Evolutionary conservation across 2,329 filamentous ascomycete genomes (phyloP).

Genomic region (Chrysosphaeria jannelii): DNA sequence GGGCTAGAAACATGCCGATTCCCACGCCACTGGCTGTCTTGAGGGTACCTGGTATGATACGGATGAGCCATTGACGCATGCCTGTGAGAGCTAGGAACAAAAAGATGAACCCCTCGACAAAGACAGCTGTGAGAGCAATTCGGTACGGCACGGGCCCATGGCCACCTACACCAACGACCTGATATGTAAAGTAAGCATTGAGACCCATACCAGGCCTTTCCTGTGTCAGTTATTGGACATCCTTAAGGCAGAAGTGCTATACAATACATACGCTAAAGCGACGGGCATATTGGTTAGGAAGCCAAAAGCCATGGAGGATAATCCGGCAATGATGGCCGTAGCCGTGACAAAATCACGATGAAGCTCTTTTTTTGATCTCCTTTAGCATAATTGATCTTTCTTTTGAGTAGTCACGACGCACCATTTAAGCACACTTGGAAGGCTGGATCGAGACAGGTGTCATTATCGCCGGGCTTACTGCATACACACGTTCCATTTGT

Average conservation of each 20-base stretch:
- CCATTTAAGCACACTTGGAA: slow-evolving; percentile 2
- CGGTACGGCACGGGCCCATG: slow-evolving; percentile 24
- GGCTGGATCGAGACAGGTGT: slow-evolving; percentile 7
- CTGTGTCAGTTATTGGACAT: background rate
- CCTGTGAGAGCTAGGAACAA: slow-evolving; percentile 32
- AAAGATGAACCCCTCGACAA: slow-evolving; percentile 34
- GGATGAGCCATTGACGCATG: slow-evolving; percentile 43
- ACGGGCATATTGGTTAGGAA: slow-evolving; percentile 58
- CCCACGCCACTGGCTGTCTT: slow-evolving; percentile 35
- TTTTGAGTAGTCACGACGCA: background rate
- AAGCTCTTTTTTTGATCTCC: slow-evolving; percentile 22
- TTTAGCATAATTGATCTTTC: too few relatives aligned
- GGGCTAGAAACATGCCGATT: slow-evolving; percentile 31
- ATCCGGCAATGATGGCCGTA: slow-evolving; percentile 49
- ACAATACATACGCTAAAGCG: slow-evolving; percentile 31
- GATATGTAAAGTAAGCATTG: slow-evolving; percentile 37
- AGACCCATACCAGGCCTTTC: slow-evolving; percentile 33
- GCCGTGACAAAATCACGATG: slow-evolving; percentile 56
- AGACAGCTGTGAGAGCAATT: slow-evolving; percentile 30
- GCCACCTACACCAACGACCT: slow-evolving; percentile 31
- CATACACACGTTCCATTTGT: slow-evolving; percentile 54
- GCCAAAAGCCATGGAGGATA: slow-evolving; percentile 50
- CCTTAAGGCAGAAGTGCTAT: too few relatives aligned
- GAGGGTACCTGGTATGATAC: slow-evolving; percentile 30
- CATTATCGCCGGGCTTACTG: slow-evolving; percentile 1